Evolutionary conservation across 768 basidiomycete species (phyloP), one percentile per base, ranked within the genome.

Genomic region (Leccinum boreale): DNA sequence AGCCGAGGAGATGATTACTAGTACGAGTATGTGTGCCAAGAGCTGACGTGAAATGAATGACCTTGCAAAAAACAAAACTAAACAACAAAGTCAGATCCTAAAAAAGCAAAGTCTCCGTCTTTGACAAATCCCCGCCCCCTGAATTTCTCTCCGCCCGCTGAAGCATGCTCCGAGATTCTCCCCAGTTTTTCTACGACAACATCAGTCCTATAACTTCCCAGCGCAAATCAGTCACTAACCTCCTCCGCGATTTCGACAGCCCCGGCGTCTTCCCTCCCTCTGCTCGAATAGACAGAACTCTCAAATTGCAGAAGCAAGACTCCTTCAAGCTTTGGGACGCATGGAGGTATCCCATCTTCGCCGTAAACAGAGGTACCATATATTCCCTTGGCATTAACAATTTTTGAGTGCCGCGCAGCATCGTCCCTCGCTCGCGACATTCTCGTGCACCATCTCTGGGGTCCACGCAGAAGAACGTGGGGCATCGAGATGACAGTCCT

Each of bases 401-500:
- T 46, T 50, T 50, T 42, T 58, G 45, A 67, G 17, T 44, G 17
- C 56, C 11, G 24, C 10, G 15, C 31, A 73, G 71, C 62, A 39
- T 73, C 73, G 23, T 62, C 64, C 26, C 66, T 85, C 6, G 84
- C 86, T 4, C 75, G 79, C 12, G 94, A 92, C 53, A 79, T 97
- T 24, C 72, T 96, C 49, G 77, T 81, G 7, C 89, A 97, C 69
- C 84, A 87, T 60, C 75, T 98, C 42, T 89, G 85, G 78, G 96
- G 96, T 3, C 94, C 96, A 1, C 85, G 89, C 45, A 85, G 86
- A 67, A 89, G 90, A 68, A 86, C 89, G 6, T 99, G 96, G 96
- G 93, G 94, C 1, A 86, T 94, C 53, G 90, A 92, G 74, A 92
- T 98, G 90, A 95, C 95, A 3, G 80, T 96, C 29, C 82, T 93